Evolutionary conservation across 352 stramenopile genomes (phyloP).

Genomic region (Albugo candida): DNA sequence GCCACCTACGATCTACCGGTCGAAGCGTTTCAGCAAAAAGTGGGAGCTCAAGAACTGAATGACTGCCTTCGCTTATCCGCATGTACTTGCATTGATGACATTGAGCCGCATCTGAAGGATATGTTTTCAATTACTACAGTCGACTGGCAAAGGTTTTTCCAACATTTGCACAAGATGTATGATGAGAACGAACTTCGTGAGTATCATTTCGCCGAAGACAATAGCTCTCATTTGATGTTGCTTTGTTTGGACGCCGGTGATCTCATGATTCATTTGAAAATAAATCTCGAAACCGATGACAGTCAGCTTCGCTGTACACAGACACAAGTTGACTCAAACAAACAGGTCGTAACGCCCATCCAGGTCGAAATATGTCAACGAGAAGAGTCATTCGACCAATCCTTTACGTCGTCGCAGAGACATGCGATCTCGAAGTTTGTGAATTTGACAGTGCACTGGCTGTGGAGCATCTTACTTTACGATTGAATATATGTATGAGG

Average conservation of each 20-base stretch:
- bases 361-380: conserved; percentile 69
- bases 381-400: conserved; percentile 55
- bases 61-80: conserved; percentile 65
- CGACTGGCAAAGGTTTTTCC: conserved; percentile 56
- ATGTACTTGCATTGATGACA: conserved; percentile 48
- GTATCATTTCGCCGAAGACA: conserved; percentile 66
- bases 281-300: conserved; percentile 13
- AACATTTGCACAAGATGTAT: conserved; percentile 60
- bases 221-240: conserved; percentile 54
- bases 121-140: conserved; percentile 43
- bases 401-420: conserved; percentile 63
- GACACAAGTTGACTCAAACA: background rate
- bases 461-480: conserved; percentile 72
- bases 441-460: conserved; percentile 77
- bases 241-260: conserved; percentile 67
- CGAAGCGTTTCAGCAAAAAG: conserved; percentile 46
- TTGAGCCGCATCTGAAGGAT: conserved; percentile 57
- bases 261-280: conserved; percentile 73
- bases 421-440: conserved; percentile 72
- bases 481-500: conserved; percentile 20
- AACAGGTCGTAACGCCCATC: conserved; percentile 7
- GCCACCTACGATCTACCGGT: conserved; percentile 24
- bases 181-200: conserved; percentile 46
- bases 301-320: background rate
- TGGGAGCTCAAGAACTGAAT: conserved; percentile 65